phyloP scores from a whole-genome alignment of 2,329 filamentous ascomycete genomes.

The Sporothrix variecibatus region DNA sequence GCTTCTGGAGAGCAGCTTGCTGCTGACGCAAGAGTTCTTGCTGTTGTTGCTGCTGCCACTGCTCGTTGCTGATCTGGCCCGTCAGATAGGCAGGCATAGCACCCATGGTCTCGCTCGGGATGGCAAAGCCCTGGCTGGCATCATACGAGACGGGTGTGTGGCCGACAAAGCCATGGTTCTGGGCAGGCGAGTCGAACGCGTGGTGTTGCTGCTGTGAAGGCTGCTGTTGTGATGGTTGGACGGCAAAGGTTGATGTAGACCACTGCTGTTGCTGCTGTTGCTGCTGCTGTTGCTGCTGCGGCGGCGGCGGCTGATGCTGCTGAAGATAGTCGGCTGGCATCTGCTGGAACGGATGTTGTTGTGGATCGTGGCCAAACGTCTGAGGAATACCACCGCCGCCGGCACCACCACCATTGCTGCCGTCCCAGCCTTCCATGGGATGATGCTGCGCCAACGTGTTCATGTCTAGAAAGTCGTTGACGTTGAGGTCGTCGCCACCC shows the following conservation, averaged over 20 bases:
- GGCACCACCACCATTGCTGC: background rate
- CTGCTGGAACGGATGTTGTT: conserved; percentile 12
- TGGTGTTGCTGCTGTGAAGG: conserved; percentile 4
- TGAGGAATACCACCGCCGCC: background rate
- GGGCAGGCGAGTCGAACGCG: conserved; percentile 9
- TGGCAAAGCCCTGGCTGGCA: conserved; percentile 14
- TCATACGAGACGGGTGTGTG: background rate
- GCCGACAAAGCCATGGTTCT: conserved; percentile 11
- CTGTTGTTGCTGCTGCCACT: conserved; percentile 25
- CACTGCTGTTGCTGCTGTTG: background rate
- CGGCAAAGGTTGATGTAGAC: background rate
- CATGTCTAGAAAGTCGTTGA: conserved; percentile 27
- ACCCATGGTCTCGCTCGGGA: conserved; percentile 7
- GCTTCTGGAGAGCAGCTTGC: background rate
- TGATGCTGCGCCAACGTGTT: conserved; percentile 26
- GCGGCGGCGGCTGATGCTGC: background rate
- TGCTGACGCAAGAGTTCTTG: conserved; percentile 20
- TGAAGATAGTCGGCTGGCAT: conserved; percentile 17
- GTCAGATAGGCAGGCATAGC: conserved; percentile 17
- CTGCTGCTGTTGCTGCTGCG: background rate
- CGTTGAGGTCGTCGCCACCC: conserved; percentile 23
- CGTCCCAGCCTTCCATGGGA: conserved; percentile 26
- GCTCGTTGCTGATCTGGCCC: conserved; percentile 19
- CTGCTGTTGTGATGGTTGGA: conserved; percentile 19
- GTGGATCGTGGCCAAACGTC: conserved; percentile 6